These are phyloP conservation scores for Tolypocladium guangdongense DNA, from an alignment of 2,329 filamentous ascomycete species.

Conservation along the genomic window DNA sequence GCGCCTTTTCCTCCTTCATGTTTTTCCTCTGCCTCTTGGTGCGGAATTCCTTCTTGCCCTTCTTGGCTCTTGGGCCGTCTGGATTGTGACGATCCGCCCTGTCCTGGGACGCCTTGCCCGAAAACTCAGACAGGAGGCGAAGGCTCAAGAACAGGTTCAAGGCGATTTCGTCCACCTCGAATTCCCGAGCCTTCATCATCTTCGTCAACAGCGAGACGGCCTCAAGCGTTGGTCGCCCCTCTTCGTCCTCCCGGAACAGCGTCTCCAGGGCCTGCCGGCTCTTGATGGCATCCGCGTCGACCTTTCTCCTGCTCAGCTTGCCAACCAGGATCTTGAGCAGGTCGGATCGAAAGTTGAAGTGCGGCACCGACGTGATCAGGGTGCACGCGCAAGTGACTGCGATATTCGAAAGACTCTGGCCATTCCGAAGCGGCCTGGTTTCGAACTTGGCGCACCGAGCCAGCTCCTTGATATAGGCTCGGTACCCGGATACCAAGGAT, in stretches of 20 bases:
- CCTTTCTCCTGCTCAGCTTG: conserved; percentile 62
- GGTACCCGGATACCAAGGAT: conserved; percentile 73
- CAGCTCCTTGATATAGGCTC: conserved; percentile 70
- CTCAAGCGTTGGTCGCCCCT: conserved; percentile 80
- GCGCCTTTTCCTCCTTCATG: conserved; percentile 71
- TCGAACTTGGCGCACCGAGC: conserved; percentile 53
- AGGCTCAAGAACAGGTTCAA: conserved; percentile 87
- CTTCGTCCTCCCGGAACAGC: conserved; percentile 77
- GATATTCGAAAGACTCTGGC: conserved; percentile 51
- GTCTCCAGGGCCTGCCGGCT: conserved; percentile 70
- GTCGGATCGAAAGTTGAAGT: conserved; percentile 93
- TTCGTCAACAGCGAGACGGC: conserved; percentile 75
- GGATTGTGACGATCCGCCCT: conserved; percentile 45
- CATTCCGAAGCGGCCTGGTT: conserved; percentile 24
- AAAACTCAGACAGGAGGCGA: conserved; percentile 78
- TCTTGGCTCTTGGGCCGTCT: conserved; percentile 28
- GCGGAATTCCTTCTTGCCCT: conserved; percentile 72
- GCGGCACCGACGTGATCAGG: conserved; percentile 70
- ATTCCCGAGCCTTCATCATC: conserved; percentile 89
- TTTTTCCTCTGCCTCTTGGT: conserved; percentile 82
- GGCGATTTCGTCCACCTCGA: conserved; percentile 71
- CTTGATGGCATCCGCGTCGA: conserved; percentile 67
- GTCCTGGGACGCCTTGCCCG: conserved; percentile 71
- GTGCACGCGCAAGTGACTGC: conserved; percentile 80
- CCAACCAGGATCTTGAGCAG: conserved; percentile 77